Base-by-base conservation (phyloP, 495 filamentous ascomycete species). In the Penicillium roqueforti region DNA sequence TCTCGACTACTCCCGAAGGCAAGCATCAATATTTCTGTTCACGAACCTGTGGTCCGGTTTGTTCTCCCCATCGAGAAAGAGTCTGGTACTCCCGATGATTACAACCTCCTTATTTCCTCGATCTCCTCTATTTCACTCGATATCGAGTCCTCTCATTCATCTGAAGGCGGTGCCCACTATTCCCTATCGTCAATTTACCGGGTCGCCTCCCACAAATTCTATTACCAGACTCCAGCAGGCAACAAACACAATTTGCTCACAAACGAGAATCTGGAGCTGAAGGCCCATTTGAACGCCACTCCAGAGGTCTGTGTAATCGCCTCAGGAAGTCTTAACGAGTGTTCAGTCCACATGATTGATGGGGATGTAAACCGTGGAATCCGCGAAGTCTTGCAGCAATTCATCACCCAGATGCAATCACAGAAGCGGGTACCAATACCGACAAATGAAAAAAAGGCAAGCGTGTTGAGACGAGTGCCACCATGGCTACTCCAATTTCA, bases 1-100 rank as follows among this genome's bases (percentile, higher is more conserved):
- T 95, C 92, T n/a, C 83, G 90, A 40, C 78, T 97, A 13, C 80
- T 99, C 3, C 93, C 93, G 3, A 99, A 99, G 69, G 89, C 93
- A 11, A 93, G 77, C 67, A 87, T 97, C 66, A 97, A 97, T 62
- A 82, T 97, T 37, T 96, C 92, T 3, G 85, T 99, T 62, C 92
- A 97, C 59, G 95, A 99, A 67, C 93, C 93, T 1, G 95, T 97
- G 13, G 62, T 96, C 58, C 84, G 93, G 58, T 90, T 97, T 59
- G 79, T 91, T 1, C 78, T 99, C 25, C 92, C 92, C 7, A 82
- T 86, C 0, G 78, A 83, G 47, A 85, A 89, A 53, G 76, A 83
- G 10, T 81, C 84, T 41, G 68, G 73, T 19, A 68, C 65, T 52
- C 65, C 65, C 22, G 83, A 80, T 42, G 90, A 96, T 56, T 96